A percentile compares a stretch with the other conserved stretches of the same genome.
Conservation (phyloP, 768 basidiomycete species). For the Suillus variegatus region DNA sequence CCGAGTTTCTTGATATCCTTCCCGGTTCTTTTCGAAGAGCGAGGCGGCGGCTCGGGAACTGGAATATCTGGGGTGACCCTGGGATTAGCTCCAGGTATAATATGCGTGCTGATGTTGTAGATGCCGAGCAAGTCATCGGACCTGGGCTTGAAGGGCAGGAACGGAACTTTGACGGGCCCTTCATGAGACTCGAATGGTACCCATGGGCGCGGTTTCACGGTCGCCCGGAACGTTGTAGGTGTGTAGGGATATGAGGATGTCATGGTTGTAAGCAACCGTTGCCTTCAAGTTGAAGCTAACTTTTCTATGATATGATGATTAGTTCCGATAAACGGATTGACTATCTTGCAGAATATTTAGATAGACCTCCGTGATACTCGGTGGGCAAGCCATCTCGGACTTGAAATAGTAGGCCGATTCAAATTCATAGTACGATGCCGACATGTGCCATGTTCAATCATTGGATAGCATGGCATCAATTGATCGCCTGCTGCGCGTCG, state of each 20-base stretch:
- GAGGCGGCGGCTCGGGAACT: slow-evolving; percentile 21
- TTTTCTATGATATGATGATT: background rate
- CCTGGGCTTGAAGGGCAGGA: slow-evolving; percentile 22
- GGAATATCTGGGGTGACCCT: slow-evolving; percentile 25
- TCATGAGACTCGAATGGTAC: slow-evolving; percentile 18
- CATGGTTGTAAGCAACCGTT: background rate
- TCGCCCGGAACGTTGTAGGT: slow-evolving; percentile 18
- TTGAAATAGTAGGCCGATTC: too few species aligned
- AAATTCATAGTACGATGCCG: too few species aligned
- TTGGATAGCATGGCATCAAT: too few species aligned
- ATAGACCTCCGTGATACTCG: too few species aligned
- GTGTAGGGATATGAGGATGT: slow-evolving; percentile 23
- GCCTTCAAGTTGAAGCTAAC: background rate
- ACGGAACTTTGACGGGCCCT: slow-evolving; percentile 12
- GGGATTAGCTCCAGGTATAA: slow-evolving; percentile 31
- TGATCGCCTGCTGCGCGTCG: too few species aligned
- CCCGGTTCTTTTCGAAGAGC: slow-evolving; percentile 6
- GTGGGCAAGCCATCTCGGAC: too few species aligned
- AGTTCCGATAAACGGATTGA: background rate
- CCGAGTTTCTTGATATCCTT: slow-evolving; percentile 8
- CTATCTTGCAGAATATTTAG: background rate
- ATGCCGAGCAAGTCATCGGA: slow-evolving; percentile 16
- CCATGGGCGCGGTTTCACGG: slow-evolving; percentile 25
- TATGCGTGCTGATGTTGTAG: slow-evolving; percentile 30
- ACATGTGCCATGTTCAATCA: too few species aligned